phyloP scores from a whole-genome alignment of 2,329 filamentous ascomycete genomes.

The Pseudocercospora musae region DNA sequence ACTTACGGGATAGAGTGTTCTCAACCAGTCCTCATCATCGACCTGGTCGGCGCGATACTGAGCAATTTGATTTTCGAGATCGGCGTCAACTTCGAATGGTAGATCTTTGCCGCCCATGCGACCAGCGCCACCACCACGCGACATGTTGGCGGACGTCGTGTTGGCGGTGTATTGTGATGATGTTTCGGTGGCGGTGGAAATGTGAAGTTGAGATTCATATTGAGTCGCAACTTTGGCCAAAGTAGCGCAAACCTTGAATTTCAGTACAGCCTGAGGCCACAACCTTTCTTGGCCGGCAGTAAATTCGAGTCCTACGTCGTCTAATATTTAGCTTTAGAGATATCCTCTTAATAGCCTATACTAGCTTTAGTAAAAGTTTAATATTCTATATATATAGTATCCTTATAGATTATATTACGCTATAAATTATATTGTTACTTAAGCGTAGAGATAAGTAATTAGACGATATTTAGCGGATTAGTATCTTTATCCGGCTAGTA shows the following conservation, averaged over 20 bases:
- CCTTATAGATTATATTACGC: too few species aligned
- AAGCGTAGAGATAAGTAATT: too few species aligned
- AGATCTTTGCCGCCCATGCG: slow-evolving; percentile 15
- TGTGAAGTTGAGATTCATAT: neutral
- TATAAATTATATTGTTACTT: too few species aligned
- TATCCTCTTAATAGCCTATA: too few species aligned
- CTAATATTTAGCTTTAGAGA: too few species aligned
- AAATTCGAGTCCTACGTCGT: too few species aligned
- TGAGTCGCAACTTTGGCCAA: neutral
- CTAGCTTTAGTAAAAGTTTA: too few species aligned
- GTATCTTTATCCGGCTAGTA: too few species aligned
- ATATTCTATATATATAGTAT: too few species aligned
- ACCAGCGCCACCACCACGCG: slow-evolving; percentile 15
- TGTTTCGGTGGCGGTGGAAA: neutral
- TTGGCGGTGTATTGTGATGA: neutral
- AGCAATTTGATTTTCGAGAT: slow-evolving; percentile 21
- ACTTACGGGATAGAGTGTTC: slow-evolving; percentile 22
- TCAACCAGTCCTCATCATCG: slow-evolving; percentile 19
- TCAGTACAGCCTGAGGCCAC: neutral
- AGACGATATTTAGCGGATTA: too few species aligned
- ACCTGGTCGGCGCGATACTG: slow-evolving; percentile 13
- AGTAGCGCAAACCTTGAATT: neutral
- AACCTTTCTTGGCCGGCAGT: neutral
- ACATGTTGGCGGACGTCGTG: slow-evolving; percentile 12
- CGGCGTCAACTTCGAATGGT: slow-evolving; percentile 22